Percentiles rank a stretch among this genome's conserved stretches.
These are phyloP conservation scores for Epichloe amarillans DNA, from an alignment of 2,329 filamentous ascomycete species.

Conservation along the genomic window DNA sequence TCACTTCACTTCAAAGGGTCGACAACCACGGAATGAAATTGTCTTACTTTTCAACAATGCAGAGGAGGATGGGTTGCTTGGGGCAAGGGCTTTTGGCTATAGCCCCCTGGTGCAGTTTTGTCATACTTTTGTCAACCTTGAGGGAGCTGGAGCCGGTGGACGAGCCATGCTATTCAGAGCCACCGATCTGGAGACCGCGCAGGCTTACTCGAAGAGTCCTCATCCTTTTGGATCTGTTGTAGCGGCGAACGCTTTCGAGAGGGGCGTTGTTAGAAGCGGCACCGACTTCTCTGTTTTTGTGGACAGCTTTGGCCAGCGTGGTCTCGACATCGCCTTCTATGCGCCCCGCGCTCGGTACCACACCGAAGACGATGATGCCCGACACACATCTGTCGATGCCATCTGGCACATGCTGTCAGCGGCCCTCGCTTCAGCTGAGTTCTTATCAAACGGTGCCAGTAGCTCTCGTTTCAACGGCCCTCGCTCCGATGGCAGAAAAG, in stretches of 20 bases:
- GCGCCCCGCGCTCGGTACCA: constrained; percentile 79
- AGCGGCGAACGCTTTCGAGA: constrained; percentile 70
- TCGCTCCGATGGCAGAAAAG: constrained; percentile 38
- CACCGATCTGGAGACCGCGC: constrained; percentile 75
- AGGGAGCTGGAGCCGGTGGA: constrained; percentile 86
- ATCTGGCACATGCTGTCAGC: constrained; percentile 95
- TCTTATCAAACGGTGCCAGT: constrained; percentile 55
- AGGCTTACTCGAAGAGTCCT: constrained; percentile 55
- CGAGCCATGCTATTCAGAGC: constrained; percentile 77
- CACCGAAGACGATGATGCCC: constrained; percentile 74
- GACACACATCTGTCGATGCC: constrained; percentile 56
- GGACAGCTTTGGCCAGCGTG: constrained; percentile 64
- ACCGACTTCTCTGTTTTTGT: constrained; percentile 85
- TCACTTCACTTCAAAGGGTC: constrained; percentile 62
- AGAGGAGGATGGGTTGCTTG: constrained; percentile 86
- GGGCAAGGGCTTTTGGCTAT: constrained; percentile 71
- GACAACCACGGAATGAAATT: constrained; percentile 66
- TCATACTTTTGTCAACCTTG: constrained; percentile 85
- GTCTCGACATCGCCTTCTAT: constrained; percentile 86
- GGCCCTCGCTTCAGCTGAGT: constrained; percentile 59
- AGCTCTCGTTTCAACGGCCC: constrained; percentile 47
- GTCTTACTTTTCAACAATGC: constrained; percentile 87
- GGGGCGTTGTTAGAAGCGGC: constrained; percentile 65
- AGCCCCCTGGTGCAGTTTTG: constrained; percentile 75
- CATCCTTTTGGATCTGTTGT: constrained; percentile 78